These are phyloP conservation scores for Populus hybrid DNA, from an alignment of 441 rosid genomes.

Conservation along the genomic window DNA sequence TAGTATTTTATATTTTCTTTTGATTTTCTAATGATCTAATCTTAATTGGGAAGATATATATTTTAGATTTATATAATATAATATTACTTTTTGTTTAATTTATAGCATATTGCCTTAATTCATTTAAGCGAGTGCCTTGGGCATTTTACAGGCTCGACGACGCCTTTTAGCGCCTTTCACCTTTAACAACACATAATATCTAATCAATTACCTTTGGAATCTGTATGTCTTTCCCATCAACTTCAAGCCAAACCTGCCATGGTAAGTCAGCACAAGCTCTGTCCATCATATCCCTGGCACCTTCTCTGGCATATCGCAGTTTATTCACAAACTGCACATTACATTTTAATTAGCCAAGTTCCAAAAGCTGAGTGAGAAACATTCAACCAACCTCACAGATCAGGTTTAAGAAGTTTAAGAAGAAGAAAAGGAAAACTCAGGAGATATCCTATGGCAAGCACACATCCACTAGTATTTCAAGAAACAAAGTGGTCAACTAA, in stretches of 20 bases:
- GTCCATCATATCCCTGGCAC: constrained; percentile 73
- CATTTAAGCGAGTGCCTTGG: no score
- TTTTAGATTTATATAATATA: no score
- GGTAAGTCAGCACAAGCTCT: constrained; percentile 77
- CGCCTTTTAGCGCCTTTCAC: no score
- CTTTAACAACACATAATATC: background rate
- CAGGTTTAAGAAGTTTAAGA: background rate
- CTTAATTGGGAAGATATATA: no score
- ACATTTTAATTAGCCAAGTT: constrained; percentile 14
- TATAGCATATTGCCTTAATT: no score
- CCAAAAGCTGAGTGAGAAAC: constrained; percentile 6
- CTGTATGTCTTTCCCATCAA: constrained; percentile 60
- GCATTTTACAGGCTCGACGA: no score
- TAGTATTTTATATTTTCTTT: no score
- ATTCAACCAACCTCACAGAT: background rate
- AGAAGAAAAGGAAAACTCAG: background rate
- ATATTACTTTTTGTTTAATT: no score
- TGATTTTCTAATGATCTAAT: no score
- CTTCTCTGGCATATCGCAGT: constrained; percentile 73
- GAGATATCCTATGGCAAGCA: background rate
- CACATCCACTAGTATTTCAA: background rate
- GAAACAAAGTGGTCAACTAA: background rate
- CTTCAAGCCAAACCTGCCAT: constrained; percentile 78
- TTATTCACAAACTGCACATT: constrained; percentile 59
- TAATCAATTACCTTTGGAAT: constrained; percentile 50